These are phyloP conservation scores for Zymoseptoria tritici DNA, from an alignment of 2,329 filamentous ascomycete genomes.

Conservation along the genomic window DNA sequence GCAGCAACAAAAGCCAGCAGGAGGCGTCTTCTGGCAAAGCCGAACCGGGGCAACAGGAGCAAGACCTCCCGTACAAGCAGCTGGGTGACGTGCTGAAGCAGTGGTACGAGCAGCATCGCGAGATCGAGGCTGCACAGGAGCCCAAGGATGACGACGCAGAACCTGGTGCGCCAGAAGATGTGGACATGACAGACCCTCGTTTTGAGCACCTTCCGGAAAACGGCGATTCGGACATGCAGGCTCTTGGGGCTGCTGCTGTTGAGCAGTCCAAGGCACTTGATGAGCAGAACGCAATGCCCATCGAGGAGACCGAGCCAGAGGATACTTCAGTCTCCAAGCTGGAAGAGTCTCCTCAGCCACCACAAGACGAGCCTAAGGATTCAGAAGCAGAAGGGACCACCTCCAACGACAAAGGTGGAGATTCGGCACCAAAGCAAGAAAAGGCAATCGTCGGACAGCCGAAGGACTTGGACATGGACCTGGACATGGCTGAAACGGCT, in stretches of 20 bases:
- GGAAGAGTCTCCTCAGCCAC: conserved; percentile 25
- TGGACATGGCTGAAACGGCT: conserved; percentile 32
- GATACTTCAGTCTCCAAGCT: conserved; percentile 26
- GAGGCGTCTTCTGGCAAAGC: conserved; percentile 13
- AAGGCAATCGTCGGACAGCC: conserved; percentile 41
- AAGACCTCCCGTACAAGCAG: conserved; percentile 76
- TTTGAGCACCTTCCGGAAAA: conserved; percentile 91
- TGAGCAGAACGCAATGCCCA: conserved; percentile 78
- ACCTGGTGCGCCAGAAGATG: conserved; percentile 44
- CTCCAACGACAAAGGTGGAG: conserved; percentile 7
- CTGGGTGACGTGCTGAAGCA: conserved; percentile 86
- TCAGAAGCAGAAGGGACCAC: conserved; percentile 22
- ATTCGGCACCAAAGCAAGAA: conserved; percentile 12
- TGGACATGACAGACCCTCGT: conserved; percentile 71
- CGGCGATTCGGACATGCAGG: conserved; percentile 76
- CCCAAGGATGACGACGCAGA: conserved; percentile 47
- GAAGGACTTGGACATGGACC: conserved; percentile 35
- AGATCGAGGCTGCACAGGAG: conserved; percentile 58
- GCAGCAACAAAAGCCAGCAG: conserved; percentile 12
- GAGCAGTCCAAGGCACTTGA: conserved; percentile 82
- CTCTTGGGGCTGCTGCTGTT: conserved; percentile 77
- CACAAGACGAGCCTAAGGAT: conserved; percentile 33
- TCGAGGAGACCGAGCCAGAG: conserved; percentile 41
- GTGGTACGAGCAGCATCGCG: conserved; percentile 82
- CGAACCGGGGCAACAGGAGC: conserved; percentile 9